Evolutionary conservation across 2,329 filamentous ascomycete species (phyloP).

Genomic region (Septoria petroselini): DNA sequence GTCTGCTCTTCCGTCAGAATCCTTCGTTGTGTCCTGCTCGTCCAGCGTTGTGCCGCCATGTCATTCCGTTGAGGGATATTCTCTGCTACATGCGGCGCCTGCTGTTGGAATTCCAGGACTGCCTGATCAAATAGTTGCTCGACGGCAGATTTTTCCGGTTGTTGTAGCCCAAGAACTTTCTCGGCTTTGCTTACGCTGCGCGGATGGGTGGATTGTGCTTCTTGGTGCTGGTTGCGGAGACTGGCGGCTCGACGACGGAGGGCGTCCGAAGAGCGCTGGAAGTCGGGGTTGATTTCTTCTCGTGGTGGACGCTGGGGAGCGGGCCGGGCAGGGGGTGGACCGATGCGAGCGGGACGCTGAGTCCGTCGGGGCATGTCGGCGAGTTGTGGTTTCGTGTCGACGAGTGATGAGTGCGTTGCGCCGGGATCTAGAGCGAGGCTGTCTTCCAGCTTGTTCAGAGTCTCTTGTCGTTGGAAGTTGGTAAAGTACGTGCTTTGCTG

Average conservation of each 20-base stretch:
- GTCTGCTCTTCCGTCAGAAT: not conserved
- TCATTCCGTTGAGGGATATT: constrained; percentile 7
- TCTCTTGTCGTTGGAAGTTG: not conserved
- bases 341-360: not conserved
- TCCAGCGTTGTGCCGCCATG: not conserved
- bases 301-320: not conserved
- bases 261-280: not conserved
- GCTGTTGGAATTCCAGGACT: constrained; percentile 3
- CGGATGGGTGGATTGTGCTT: not conserved
- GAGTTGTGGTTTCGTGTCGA: not conserved
- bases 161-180: not conserved
- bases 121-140: constrained; percentile 14
- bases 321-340: not conserved
- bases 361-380: not conserved
- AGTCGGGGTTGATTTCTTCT: constrained; percentile 1
- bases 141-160: constrained; percentile 9
- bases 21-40: not conserved
- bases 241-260: constrained; percentile 5
- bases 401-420: not conserved
- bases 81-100: constrained; percentile 3
- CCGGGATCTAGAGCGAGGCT: not conserved
- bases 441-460: constrained; percentile 5
- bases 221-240: not conserved
- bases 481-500: not conserved
- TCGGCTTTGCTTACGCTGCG: constrained; percentile 11